Evolutionary conservation across 2,329 filamentous ascomycete genomes (phyloP), one percentile per base, ranked within the genome.

Genomic region (Mycosphaerella arachidis): DNA sequence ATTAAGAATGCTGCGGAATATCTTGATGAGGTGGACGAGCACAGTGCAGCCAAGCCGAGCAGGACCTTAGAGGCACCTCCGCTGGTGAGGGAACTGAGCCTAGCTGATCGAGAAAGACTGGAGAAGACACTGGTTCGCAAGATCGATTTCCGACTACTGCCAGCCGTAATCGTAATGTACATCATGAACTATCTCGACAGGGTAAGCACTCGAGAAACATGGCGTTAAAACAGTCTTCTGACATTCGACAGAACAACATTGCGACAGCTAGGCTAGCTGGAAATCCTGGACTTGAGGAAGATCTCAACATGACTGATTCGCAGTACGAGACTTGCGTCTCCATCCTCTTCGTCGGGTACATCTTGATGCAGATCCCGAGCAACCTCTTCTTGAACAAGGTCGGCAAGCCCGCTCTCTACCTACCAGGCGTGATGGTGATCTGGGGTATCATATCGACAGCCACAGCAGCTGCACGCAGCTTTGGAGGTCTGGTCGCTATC

Each of bases 161-260:
- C 87, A 0, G 86, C 86, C 74, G 78, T 91, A 59, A 84, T 91
- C 52, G 72, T 91, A 64, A 89, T 91, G 77, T 91, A 91, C 69
- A 89, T 91, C 71, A 80, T 89, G 76, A 91, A 91, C 75, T 91
- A 90, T 72, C 74, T 88, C 12, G 84, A 86, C 43, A 43, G 64
- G 48, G 62, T 60, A 65, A 59, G 64, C 37, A 37, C 10, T 8
- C 10, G 13, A 50, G 24, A 29, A 29, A 20, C 40, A 31, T 8
- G 30, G 9, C 8, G n/a, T 30, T 9, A 35, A 40, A n/a, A 10
- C 7, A 50, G 5, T 1, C 8, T 8, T 46, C 60, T 65, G 46
- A 65, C 35, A 6, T 53, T 10, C 33, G 16, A 45, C 33, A 64
- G 48, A 67, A 68, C 62, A 63, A 69, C 46, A 70, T 71, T n/a